Base-by-base conservation (phyloP, 129 eudicot species). In the Escallonia rubra region DNA sequence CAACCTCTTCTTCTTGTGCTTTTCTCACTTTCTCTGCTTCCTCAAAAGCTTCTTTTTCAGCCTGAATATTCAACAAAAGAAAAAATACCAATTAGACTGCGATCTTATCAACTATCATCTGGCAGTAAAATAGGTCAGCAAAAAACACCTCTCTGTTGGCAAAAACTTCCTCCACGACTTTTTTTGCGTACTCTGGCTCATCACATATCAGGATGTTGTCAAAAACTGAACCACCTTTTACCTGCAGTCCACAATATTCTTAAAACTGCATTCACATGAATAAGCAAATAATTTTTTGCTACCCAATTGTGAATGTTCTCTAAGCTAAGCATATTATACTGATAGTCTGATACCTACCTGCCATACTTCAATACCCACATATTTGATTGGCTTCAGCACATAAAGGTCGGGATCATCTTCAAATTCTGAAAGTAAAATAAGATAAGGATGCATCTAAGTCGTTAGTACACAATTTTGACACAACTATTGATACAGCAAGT, bases 351-450 rank as follows among this genome's bases (percentile, higher is more conserved):
- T 0, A 23, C 67, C 39, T 75, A 90, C 99, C 97, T 94, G 99
- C 99, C 99, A 94, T 63, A 94, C 90, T 76, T 94, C 99, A 34
- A 94, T 85, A 14, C 99, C 99, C 41, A 94, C 93, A 75, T 94
- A 90, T 61, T 87, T 90, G 60, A 90, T 87, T 42, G 99, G 94
- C 79, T 85, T 94, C 60, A 94, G 79, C 57, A 94, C 99, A 76
- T 94, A 94, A 49, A 94, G 85, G 68, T 94, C 99, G 60, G 99
- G 99, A 63, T 94, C 99, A 71, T 94, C 99, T 87, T 94, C 99
- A 68, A 94, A 94, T 75, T 94, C 99, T 94, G 78, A 14, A 54
- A 43, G 34, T 23, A 23, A 56, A 44, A 66, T 42, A 40, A 11
- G 13, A 63, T 2, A 60, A 55, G 74, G 16, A 40, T 13, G 42